phyloP scores from a whole-genome alignment of 2,329 filamentous ascomycete species.

The Xylaria sp. region DNA sequence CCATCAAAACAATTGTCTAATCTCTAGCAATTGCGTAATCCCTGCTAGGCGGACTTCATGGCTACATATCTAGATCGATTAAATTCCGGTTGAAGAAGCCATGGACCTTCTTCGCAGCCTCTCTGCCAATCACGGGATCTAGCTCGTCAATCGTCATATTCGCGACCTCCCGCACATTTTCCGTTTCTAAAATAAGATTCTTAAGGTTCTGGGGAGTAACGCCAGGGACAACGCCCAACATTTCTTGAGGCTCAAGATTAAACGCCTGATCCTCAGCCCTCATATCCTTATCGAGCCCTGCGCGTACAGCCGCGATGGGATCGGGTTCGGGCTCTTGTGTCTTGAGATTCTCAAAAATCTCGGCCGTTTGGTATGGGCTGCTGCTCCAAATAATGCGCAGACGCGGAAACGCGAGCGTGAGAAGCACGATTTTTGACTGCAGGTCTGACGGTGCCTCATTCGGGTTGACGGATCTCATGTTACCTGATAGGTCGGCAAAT shows the following conservation, averaged over 20 bases:
- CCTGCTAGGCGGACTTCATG: neutral
- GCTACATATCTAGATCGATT: conserved; percentile 59
- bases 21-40: neutral
- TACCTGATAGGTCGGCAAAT: conserved; percentile 74
- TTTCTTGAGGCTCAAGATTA: conserved; percentile 88
- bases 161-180: conserved; percentile 82
- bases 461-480: conserved; percentile 70
- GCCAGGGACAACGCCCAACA: conserved; percentile 86
- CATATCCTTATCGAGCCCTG: conserved; percentile 76
- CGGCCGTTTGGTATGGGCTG: conserved; percentile 93
- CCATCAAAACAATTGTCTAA: neutral
- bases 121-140: conserved; percentile 77
- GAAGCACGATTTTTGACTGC: conserved; percentile 89
- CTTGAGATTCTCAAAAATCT: conserved; percentile 96
- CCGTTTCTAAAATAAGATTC: conserved; percentile 76
- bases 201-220: conserved; percentile 82
- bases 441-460: conserved; percentile 75
- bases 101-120: conserved; percentile 79
- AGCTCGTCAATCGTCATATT: conserved; percentile 85
- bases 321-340: conserved; percentile 90
- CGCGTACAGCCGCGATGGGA: conserved; percentile 83
- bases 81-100: conserved; percentile 81
- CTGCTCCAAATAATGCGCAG: conserved; percentile 94
- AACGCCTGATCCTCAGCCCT: conserved; percentile 76
- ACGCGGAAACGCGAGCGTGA: conserved; percentile 90